Base-by-base conservation (phyloP, 192 early-diverging fungal genomes). In the Coemansia sp. region DNA sequence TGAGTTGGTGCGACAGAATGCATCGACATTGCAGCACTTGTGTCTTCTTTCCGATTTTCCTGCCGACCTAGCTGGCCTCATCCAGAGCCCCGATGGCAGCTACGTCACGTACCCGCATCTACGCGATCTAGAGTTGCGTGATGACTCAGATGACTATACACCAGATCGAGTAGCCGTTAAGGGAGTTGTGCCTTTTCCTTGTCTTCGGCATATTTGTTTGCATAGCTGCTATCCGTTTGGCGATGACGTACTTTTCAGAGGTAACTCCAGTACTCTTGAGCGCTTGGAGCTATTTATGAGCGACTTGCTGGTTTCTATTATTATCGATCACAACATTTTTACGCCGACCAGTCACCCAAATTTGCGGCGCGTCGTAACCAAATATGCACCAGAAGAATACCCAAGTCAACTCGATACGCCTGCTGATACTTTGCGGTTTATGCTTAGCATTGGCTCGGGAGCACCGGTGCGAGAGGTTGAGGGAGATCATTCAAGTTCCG, bases 171-270 rank as follows among this genome's bases (percentile, higher is more conserved):
- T 58, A 17, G 8, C 30, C 6, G n/a, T 37, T 33, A n/a, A n/a
- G 14, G 32, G 30, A 7, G 26, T 35, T 58, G 55, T 58, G 55
- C 55, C 30, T 2, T 58, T 38, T 33, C 35, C 50, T 28, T 1
- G 46, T 14, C 17, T 66, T 55, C 47, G 32, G 46, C 23, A 16
- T 2, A 23, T 50, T 66, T 11, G 8, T 7, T 3, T 30, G 21
- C 2, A 8, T 43, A 16, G 21, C 28, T 28, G 35, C 47, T 66
- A 66, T 21, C 64, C 64, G 33, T 66, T 66, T 28, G 47, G 37
- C 16, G 50, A 66, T 28, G 64, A 66, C 33, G 52, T 55, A 19
- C 37, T 66, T 16, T 66, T 66, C 16, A 28, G 64, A 1, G 64
- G 64, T 2, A 66, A 66, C 11, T 39, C 10, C 11, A 19, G 14